These are phyloP conservation scores for Ceriops decandra DNA, from an alignment of 345 rosid genomes.

Conservation along the genomic window DNA sequence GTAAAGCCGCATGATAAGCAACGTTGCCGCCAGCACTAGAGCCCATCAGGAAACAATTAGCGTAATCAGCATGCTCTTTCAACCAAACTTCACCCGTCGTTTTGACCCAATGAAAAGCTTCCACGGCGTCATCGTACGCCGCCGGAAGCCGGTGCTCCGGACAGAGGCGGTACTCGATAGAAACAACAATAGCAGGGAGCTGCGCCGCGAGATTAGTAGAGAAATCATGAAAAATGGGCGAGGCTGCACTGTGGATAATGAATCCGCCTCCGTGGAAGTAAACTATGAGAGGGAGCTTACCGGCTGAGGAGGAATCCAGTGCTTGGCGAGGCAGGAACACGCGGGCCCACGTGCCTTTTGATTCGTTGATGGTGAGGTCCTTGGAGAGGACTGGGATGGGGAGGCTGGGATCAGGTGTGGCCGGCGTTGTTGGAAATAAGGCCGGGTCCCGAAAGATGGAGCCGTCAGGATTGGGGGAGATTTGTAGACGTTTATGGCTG, in stretches of 20 bases:
- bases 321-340: slow-evolving; percentile 13
- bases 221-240: slow-evolving; percentile 18
- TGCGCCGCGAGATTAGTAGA: slow-evolving; percentile 30
- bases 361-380: slow-evolving; percentile 17
- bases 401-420: slow-evolving; percentile 4
- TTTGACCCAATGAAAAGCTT: slow-evolving; percentile 25
- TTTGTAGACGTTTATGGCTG: background rate
- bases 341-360: slow-evolving; percentile 13
- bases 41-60: slow-evolving; percentile 49
- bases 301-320: background rate
- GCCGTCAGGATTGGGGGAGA: slow-evolving; percentile 12
- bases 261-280: slow-evolving; percentile 69
- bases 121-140: slow-evolving; percentile 29
- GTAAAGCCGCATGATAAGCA: slow-evolving; percentile 44
- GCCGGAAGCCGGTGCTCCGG: slow-evolving; percentile 36
- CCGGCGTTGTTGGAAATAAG: background rate
- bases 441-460: background rate
- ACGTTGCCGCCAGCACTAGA: slow-evolving; percentile 60
- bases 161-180: slow-evolving; percentile 45
- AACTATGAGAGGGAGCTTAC: slow-evolving; percentile 48
- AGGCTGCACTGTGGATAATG: slow-evolving; percentile 35
- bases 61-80: slow-evolving; percentile 25
- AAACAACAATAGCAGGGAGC: slow-evolving; percentile 38
- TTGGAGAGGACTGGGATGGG: slow-evolving; percentile 12
- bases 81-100: slow-evolving; percentile 18